Percentiles rank a stretch among this genome's conserved stretches.
Evolutionary conservation across 139 green algal species (phyloP).

Genomic region (Chlamydomonas applanata): DNA sequence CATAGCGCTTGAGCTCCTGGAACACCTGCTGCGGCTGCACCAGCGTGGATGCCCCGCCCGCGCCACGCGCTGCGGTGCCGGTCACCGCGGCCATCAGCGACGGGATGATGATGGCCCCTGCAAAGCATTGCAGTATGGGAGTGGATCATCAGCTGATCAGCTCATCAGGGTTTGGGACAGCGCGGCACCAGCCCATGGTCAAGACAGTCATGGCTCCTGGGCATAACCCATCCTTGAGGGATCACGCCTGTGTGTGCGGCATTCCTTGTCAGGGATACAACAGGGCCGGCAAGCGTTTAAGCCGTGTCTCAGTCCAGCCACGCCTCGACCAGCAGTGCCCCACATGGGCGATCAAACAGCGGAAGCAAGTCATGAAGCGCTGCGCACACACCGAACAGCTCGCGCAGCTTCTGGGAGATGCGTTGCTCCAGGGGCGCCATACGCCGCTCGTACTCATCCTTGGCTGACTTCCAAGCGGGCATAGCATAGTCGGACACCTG

Average conservation of each 20-base stretch:
- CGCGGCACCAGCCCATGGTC: too few species aligned
- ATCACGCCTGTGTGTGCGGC: too few species aligned
- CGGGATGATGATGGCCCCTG: slow-evolving; percentile 52
- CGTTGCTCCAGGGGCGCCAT: slow-evolving; percentile 63
- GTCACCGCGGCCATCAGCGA: slow-evolving; percentile 52
- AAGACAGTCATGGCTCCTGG: too few species aligned
- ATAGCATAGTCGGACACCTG: slow-evolving; percentile 56
- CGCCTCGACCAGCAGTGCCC: background rate
- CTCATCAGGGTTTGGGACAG: too few species aligned
- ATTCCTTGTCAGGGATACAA: too few species aligned
- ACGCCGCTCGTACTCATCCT: slow-evolving; percentile 52
- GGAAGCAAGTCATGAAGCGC: too few species aligned
- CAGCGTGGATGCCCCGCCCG: slow-evolving; percentile 10
- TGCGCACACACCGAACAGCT: slow-evolving; percentile 49
- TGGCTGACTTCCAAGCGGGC: slow-evolving; percentile 54
- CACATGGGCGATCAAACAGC: background rate
- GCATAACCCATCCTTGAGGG: too few species aligned
- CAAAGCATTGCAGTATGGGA: background rate
- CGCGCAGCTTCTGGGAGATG: slow-evolving; percentile 67
- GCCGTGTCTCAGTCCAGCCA: background rate
- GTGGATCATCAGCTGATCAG: too few species aligned
- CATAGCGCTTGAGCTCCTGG: slow-evolving; percentile 56
- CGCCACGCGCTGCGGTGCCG: background rate
- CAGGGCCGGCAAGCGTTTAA: background rate
- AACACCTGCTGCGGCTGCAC: slow-evolving; percentile 61